These are phyloP conservation scores for Naegleria gruberi DNA, from an alignment of 208 protist species.

Conservation along the genomic window DNA sequence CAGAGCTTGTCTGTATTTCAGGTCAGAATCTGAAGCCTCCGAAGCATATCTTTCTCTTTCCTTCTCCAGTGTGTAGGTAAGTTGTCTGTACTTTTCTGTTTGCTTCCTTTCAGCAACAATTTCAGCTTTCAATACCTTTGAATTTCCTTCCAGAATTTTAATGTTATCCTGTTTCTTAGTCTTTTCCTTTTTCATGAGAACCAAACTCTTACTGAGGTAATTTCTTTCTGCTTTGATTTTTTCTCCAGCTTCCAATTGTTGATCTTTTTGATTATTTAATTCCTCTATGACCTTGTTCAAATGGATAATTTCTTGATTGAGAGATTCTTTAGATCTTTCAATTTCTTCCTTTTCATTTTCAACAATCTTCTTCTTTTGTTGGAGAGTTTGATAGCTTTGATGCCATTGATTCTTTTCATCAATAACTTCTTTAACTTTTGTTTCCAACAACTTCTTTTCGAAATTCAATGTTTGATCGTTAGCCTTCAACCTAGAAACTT, in stretches of 20 bases:
- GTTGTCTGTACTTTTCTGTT: slow-evolving; percentile 73
- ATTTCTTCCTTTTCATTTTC: slow-evolving; percentile 43
- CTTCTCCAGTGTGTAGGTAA: slow-evolving; percentile 80
- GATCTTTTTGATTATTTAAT: slow-evolving; percentile 31
- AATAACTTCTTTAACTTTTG: not conserved
- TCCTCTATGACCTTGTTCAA: slow-evolving; percentile 43
- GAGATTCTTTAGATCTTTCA: slow-evolving; percentile 26
- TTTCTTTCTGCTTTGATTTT: slow-evolving; percentile 24
- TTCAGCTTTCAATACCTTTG: slow-evolving; percentile 72
- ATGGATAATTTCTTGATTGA: slow-evolving; percentile 33
- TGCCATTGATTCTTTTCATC: not conserved
- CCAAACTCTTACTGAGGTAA: slow-evolving; percentile 8
- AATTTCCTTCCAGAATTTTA: slow-evolving; percentile 70
- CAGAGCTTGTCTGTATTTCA: slow-evolving; percentile 75
- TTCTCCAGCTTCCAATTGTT: slow-evolving; percentile 41
- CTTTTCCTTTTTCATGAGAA: slow-evolving; percentile 16
- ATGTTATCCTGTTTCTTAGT: slow-evolving; percentile 58
- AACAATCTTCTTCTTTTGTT: slow-evolving; percentile 40
- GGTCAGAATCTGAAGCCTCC: slow-evolving; percentile 57
- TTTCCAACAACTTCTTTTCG: not conserved
- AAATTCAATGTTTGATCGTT: slow-evolving; percentile 50
- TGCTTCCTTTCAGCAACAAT: slow-evolving; percentile 68
- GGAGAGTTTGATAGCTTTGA: not conserved
- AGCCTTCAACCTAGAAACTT: slow-evolving; percentile 41
- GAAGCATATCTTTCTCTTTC: slow-evolving; percentile 62